A percentile compares a stretch with the other conserved stretches of the same genome.
These are phyloP conservation scores for Prunella vulgaris DNA, from an alignment of 257 asterid species.

Conservation along the genomic window DNA sequence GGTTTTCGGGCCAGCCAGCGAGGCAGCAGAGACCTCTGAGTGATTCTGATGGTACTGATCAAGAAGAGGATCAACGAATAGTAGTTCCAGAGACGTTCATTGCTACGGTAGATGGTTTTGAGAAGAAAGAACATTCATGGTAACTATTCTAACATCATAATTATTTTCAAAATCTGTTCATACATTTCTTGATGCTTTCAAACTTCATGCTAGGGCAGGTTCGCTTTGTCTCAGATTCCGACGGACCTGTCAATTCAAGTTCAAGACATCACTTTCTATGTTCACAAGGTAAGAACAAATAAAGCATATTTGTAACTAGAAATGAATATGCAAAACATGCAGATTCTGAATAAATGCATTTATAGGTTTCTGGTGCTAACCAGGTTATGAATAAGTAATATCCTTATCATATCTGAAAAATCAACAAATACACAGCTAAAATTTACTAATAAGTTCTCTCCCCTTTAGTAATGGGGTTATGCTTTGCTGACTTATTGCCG, in stretches of 20 bases:
- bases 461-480: not conserved
- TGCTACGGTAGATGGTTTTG: constrained; percentile 43
- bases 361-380: not conserved
- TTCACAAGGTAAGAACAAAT: constrained; percentile 58
- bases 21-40: constrained; percentile 22
- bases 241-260: constrained; percentile 73
- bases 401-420: not conserved
- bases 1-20: constrained; percentile 26
- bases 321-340: not conserved
- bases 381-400: too few relatives aligned
- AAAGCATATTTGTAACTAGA: constrained; percentile 1
- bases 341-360: not conserved
- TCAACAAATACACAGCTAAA: not conserved
- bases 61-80: constrained; percentile 24
- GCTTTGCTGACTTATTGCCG: not conserved
- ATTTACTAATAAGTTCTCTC: not conserved
- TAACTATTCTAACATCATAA: constrained; percentile 24
- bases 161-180: not conserved
- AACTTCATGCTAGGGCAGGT: constrained; percentile 49
- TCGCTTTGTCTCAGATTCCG: constrained; percentile 60
- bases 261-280: constrained; percentile 65
- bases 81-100: constrained; percentile 34
- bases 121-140: constrained; percentile 77
- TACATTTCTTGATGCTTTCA: not conserved
- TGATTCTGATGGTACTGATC: constrained; percentile 28